Conservation (phyloP, 2,329 filamentous ascomycete species). For the Bipolaris victoriae region DNA sequence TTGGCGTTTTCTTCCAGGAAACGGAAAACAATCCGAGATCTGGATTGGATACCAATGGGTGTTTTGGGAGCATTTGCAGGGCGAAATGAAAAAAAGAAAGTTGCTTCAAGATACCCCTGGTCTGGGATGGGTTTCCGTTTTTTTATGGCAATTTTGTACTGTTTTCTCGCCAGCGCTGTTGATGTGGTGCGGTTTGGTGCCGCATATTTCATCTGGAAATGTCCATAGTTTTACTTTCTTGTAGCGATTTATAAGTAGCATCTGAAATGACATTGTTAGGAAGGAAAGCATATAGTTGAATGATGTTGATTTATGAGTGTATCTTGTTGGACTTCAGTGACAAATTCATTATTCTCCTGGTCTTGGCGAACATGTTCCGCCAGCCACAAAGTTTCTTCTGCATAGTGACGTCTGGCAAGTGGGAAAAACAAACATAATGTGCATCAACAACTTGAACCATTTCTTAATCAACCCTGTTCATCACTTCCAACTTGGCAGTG, state of each 20-base stretch:
- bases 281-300: no score
- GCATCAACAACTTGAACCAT: no score
- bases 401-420: no score
- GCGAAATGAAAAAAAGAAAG: constrained; percentile 1
- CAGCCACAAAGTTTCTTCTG: no score
- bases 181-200: background rate
- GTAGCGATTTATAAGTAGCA: background rate
- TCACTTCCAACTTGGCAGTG: background rate
- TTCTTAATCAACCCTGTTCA: no score
- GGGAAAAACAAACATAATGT: no score
- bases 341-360: no score
- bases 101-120: constrained; percentile 6
- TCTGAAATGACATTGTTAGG: background rate
- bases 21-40: background rate
- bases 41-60: constrained; percentile 1
- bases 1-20: background rate
- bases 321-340: no score
- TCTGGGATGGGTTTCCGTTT: constrained; percentile 2
- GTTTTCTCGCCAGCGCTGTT: background rate
- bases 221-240: background rate
- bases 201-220: background rate
- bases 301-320: no score
- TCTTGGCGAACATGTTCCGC: no score
- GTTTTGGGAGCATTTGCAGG: constrained; percentile 3
- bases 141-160: background rate